Evolutionary conservation across 2,329 filamentous ascomycete genomes (phyloP).

Genomic region (Stagonosporopsis rhizophila): DNA sequence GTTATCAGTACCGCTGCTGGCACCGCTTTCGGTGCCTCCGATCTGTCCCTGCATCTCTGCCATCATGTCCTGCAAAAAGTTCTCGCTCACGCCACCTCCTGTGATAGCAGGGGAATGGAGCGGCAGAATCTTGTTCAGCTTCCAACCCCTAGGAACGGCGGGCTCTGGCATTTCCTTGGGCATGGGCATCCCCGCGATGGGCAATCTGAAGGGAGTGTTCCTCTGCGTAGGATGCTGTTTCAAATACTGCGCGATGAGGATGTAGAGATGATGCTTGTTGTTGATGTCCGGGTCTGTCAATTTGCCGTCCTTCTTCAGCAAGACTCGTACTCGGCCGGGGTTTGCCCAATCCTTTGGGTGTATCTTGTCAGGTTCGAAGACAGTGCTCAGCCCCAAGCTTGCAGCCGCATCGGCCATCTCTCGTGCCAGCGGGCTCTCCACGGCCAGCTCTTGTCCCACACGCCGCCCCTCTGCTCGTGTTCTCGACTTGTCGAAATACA

Average conservation of each 20-base stretch:
- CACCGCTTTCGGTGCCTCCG: slow-evolving; percentile 30
- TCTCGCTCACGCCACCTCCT: slow-evolving; percentile 91
- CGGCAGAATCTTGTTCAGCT: slow-evolving; percentile 82
- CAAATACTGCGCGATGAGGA: slow-evolving; percentile 79
- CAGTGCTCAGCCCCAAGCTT: slow-evolving; percentile 71
- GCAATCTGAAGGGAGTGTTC: slow-evolving; percentile 71
- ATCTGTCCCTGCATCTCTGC: slow-evolving; percentile 75
- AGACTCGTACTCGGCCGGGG: slow-evolving; percentile 84
- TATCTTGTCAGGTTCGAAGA: slow-evolving; percentile 88
- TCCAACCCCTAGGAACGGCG: slow-evolving; percentile 80
- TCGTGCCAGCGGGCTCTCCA: slow-evolving; percentile 83
- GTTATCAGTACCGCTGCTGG: slow-evolving; percentile 32
- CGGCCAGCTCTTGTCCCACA: slow-evolving; percentile 74
- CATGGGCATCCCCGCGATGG: slow-evolving; percentile 74
- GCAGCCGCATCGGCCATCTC: slow-evolving; percentile 82
- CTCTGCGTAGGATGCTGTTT: slow-evolving; percentile 78
- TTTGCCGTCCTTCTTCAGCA: slow-evolving; percentile 69
- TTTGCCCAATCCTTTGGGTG: slow-evolving; percentile 99
- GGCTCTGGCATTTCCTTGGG: slow-evolving; percentile 73
- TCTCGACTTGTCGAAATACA: slow-evolving; percentile 88
- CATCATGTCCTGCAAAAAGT: slow-evolving; percentile 97
- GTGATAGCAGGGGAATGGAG: slow-evolving; percentile 88
- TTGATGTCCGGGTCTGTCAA: slow-evolving; percentile 62
- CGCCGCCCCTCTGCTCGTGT: slow-evolving; percentile 81
- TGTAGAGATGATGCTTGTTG: slow-evolving; percentile 88